Evolutionary conservation across 208 protist genomes (phyloP).

Genomic region (Eutreptiella sp.): DNA sequence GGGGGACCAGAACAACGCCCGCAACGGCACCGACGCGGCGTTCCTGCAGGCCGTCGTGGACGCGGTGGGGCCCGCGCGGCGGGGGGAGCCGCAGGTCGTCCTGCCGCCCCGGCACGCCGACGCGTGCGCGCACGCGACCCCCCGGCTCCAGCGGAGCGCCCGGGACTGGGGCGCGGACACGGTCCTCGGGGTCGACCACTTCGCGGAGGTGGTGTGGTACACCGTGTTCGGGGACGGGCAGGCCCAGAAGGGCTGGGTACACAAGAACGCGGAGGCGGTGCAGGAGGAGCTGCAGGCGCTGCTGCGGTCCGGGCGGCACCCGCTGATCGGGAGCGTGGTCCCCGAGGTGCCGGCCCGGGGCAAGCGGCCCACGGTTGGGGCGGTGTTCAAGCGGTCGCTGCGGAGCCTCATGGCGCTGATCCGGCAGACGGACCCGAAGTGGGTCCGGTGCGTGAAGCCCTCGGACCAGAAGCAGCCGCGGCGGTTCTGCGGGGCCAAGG

Average conservation of each 20-base stretch:
- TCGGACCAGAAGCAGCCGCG: conserved; percentile 33
- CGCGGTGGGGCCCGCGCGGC: no score
- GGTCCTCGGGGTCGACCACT: conserved; percentile 44
- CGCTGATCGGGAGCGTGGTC: conserved; percentile 34
- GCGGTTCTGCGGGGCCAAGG: conserved; percentile 25
- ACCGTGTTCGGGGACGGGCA: no score
- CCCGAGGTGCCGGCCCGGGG: conserved; percentile 9
- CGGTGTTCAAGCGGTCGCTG: conserved; percentile 41
- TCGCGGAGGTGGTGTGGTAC: conserved; percentile 50
- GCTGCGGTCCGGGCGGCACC: conserved; percentile 6
- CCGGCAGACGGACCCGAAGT: conserved; percentile 42
- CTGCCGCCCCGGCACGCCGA: no score
- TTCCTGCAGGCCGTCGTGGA: no score
- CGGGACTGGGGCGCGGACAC: no score
- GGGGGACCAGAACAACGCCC: conserved; percentile 43
- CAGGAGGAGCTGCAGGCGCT: conserved; percentile 36
- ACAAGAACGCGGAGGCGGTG: conserved; percentile 42
- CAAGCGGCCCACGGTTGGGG: conserved; percentile 30
- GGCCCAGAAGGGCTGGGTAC: conserved; percentile 25
- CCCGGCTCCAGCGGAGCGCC: no score
- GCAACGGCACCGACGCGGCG: no score
- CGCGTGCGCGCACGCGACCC: no score
- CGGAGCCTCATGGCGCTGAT: conserved; percentile 38
- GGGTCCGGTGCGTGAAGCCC: conserved; percentile 50
- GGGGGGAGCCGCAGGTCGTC: no score